phyloP scores from a whole-genome alignment of 1,284 basidiomycete species.

The Athelia psychrophila region DNA sequence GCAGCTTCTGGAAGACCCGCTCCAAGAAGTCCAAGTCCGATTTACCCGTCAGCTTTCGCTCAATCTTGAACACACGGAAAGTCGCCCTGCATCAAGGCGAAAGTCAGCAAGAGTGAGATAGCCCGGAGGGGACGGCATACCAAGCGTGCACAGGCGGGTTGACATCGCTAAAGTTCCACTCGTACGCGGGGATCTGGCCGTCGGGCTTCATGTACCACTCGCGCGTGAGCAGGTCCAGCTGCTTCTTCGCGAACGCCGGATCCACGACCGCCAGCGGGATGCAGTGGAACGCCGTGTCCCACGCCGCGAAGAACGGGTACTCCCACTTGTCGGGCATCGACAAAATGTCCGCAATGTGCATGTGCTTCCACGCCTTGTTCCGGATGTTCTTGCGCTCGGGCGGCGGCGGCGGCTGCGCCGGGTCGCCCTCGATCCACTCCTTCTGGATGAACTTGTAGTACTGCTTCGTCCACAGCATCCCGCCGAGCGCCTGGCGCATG shows the following conservation, averaged over 20 bases:
- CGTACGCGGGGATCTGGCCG: slow-evolving; percentile 96
- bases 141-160: slow-evolving; percentile 98
- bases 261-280: slow-evolving; percentile 96
- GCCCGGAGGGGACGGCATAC: slow-evolving; percentile 32
- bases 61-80: slow-evolving; percentile 97
- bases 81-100: slow-evolving; percentile 63
- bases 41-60: slow-evolving; percentile 89
- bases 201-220: slow-evolving; percentile 99
- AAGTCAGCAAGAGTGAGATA: not conserved
- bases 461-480: slow-evolving; percentile 99
- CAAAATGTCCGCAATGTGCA: slow-evolving; percentile 93
- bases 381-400: slow-evolving; percentile 84
- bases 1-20: slow-evolving; percentile 95
- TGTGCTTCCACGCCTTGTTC: slow-evolving; percentile 91
- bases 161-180: slow-evolving; percentile 98
- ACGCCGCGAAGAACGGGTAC: slow-evolving; percentile 92
- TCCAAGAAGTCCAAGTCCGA: slow-evolving; percentile 94
- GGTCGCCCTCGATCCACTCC: slow-evolving; percentile 95
- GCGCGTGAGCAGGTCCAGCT: slow-evolving; percentile 91
- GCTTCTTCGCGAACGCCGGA: slow-evolving; percentile 94
- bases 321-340: slow-evolving; percentile 99
- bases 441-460: slow-evolving; percentile 96
- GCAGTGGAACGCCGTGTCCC: slow-evolving; percentile 99
- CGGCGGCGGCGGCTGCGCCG: slow-evolving; percentile 92
- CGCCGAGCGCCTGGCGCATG: slow-evolving; percentile 94